Percentiles rank a stretch among this genome's conserved stretches.
phyloP scores from a whole-genome alignment of 2,329 filamentous ascomycete genomes.

The Hirsutella minnesotensis region DNA sequence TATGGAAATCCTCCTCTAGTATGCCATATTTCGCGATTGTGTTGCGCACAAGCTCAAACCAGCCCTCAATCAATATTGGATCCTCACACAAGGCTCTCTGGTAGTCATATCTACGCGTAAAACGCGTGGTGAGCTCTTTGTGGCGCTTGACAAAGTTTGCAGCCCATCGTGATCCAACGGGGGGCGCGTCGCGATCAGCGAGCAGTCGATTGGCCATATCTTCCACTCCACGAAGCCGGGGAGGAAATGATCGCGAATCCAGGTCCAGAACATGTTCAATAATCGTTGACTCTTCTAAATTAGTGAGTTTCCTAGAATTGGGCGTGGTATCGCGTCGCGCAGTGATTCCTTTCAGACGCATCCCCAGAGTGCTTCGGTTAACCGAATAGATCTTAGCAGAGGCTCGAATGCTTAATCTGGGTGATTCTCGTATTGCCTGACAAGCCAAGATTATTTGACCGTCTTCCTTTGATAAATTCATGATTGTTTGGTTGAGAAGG shows the following conservation, averaged over 20 bases:
- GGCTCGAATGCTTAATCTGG: no score
- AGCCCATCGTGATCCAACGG: slow-evolving; percentile 13
- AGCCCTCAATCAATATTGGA: slow-evolving; percentile 9
- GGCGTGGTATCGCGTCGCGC: slow-evolving; percentile 3
- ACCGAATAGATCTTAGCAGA: no score
- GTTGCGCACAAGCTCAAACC: slow-evolving; percentile 9
- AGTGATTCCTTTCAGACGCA: no score
- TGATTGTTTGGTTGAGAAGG: no score
- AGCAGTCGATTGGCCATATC: not conserved
- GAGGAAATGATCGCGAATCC: not conserved
- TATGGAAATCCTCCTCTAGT: slow-evolving; percentile 10
- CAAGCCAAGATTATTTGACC: no score
- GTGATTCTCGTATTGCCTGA: no score
- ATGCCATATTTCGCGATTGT: slow-evolving; percentile 12
- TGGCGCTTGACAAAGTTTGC: slow-evolving; percentile 15
- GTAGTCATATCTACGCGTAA: slow-evolving; percentile 11
- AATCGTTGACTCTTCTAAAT: slow-evolving; percentile 6
- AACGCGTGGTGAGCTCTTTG: slow-evolving; percentile 13
- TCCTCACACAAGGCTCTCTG: slow-evolving; percentile 13
- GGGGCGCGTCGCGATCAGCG: not conserved
- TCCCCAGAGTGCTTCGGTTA: no score
- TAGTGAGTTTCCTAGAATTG: slow-evolving; percentile 6
- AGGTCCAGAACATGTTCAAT: not conserved
- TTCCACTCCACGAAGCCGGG: not conserved
- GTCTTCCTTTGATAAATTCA: no score